Evolutionary conservation across 2,329 filamentous ascomycete genomes (phyloP).

Genomic region (Microsporum audouinii): DNA sequence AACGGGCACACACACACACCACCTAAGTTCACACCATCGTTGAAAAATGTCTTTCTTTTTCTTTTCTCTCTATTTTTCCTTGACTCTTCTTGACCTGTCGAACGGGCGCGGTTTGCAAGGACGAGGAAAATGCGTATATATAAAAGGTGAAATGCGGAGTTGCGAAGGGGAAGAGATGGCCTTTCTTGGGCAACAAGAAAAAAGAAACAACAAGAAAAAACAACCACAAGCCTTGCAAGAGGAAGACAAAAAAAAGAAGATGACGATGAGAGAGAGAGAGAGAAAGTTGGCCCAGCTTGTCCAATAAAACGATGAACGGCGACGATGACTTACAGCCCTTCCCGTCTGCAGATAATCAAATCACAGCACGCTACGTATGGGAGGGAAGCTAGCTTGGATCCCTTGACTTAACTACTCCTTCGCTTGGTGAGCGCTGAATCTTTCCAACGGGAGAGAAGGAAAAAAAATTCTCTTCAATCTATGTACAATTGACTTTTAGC

Average conservation of each 20-base stretch:
- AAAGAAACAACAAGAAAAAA: background rate
- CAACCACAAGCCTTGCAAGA: background rate
- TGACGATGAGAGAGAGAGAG: background rate
- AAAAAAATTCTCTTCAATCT: background rate
- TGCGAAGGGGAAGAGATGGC: background rate
- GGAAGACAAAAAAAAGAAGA: background rate
- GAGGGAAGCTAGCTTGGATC: background rate
- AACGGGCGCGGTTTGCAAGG: background rate
- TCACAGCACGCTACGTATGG: background rate
- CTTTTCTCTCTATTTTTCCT: background rate
- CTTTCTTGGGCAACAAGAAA: background rate
- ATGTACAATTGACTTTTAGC: background rate
- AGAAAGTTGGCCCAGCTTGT: background rate
- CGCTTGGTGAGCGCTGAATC: no score
- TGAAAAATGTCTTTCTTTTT: background rate
- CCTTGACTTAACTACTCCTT: background rate
- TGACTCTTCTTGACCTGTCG: background rate
- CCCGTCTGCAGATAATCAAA: slow-evolving; percentile 3
- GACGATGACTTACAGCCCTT: slow-evolving; percentile 2
- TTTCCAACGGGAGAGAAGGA: background rate
- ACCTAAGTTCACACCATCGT: background rate
- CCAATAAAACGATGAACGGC: background rate
- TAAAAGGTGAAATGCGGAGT: background rate
- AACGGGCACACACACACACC: background rate
- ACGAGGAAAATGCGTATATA: background rate